A percentile compares a stretch with the other conserved stretches of the same genome.
phyloP scores from a whole-genome alignment of 2,329 filamentous ascomycete genomes.

The Gaeumannomyces sp. region DNA sequence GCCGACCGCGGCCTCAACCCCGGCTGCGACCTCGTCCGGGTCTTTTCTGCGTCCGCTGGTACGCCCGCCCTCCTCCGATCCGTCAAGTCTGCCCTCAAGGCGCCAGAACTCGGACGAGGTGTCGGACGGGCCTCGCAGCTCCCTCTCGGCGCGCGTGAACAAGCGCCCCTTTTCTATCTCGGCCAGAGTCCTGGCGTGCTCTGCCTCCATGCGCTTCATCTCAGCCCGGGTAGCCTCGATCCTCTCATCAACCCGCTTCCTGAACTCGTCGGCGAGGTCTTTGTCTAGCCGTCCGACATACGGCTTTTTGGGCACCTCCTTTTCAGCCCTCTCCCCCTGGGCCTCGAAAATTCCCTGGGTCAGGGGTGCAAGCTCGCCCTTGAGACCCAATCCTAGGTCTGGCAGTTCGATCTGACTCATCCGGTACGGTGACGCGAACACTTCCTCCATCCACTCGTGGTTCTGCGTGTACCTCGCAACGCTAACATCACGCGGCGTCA shows the following conservation, averaged over 20 bases:
- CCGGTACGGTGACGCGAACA: conserved; percentile 83
- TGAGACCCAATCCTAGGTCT: conserved; percentile 78
- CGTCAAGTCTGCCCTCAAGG: conserved; percentile 51
- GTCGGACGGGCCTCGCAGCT: conserved; percentile 50
- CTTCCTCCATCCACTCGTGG: conserved; percentile 98
- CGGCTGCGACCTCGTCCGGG: conserved; percentile 67
- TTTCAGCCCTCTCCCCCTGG: conserved; percentile 42
- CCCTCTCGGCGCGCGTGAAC: conserved; percentile 68
- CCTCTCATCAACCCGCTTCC: conserved; percentile 67
- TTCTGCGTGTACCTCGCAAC: conserved; percentile 84
- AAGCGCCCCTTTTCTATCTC: conserved; percentile 66
- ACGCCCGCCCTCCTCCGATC: conserved; percentile 40
- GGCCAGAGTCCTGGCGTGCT: conserved; percentile 69
- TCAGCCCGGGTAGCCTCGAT: conserved; percentile 70
- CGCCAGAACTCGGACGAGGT: conserved; percentile 55
- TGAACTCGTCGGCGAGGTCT: conserved; percentile 78
- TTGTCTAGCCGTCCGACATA: conserved; percentile 63
- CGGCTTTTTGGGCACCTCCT: conserved; percentile 46
- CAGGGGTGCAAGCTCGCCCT: conserved; percentile 72
- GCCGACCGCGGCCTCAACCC: conserved; percentile 66
- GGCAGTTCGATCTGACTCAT: conserved; percentile 80
- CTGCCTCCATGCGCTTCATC: conserved; percentile 75
- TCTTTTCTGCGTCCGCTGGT: conserved; percentile 31
- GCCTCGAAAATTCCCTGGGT: conserved; percentile 81
- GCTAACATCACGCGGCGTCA: conserved; percentile 86